Conservation (phyloP, 805 yeast genomes). For the Sungouiella thailandica region DNA sequence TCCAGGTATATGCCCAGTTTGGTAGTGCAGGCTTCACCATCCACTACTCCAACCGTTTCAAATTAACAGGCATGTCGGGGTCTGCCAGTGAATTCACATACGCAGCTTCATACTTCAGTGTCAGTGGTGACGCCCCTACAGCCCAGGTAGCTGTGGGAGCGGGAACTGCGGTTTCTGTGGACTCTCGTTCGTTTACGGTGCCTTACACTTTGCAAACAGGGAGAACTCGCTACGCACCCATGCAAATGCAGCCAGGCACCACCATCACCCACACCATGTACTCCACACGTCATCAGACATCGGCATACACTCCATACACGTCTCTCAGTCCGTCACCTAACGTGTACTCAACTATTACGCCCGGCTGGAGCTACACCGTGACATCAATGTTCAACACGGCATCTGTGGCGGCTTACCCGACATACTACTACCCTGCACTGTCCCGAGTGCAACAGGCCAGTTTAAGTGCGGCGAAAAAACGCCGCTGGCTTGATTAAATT, state of each 20-base stretch:
- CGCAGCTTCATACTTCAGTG: conserved; percentile 24
- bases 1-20: conserved; percentile 59
- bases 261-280: conserved; percentile 62
- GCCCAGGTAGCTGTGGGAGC: conserved; percentile 33
- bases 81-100: conserved; percentile 40
- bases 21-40: conserved; percentile 46
- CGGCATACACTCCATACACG: conserved; percentile 54
- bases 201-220: conserved; percentile 82
- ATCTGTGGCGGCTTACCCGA: conserved; percentile 64
- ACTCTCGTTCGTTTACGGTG: conserved; percentile 52
- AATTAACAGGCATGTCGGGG: conserved; percentile 70
- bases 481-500: conserved; percentile 39
- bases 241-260: conserved; percentile 85
- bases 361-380: conserved; percentile 75
- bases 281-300: conserved; percentile 62
- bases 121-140: conserved; percentile 38
- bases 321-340: conserved; percentile 42
- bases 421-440: conserved; percentile 59
- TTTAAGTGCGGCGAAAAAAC: conserved; percentile 29
- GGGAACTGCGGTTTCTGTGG: conserved; percentile 16
- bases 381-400: conserved; percentile 66
- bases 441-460: conserved; percentile 40
- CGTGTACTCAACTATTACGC: conserved; percentile 65
- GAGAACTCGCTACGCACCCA: conserved; percentile 75
- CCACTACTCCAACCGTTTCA: conserved; percentile 66